Evolutionary conservation across 805 yeast genomes (phyloP), one percentile per base, ranked within the genome.

Genomic region (Zygotorulaspora danielsina): DNA sequence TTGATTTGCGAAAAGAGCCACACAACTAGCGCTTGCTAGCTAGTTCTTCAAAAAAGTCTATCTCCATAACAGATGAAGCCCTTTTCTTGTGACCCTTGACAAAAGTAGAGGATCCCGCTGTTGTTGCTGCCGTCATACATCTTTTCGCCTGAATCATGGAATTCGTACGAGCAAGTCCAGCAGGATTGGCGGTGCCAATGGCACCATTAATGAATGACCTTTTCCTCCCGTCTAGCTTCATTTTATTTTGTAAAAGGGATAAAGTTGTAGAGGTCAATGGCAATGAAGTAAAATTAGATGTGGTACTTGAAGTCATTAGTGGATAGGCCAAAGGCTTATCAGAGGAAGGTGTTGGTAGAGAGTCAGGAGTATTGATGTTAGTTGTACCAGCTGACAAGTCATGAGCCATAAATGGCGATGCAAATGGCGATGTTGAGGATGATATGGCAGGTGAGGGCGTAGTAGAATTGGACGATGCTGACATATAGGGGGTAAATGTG

Each of bases 191-290:
- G 10, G 9, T 21, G 22, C 25, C 34, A 19, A n/a, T 12, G 18
- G 15, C 18, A 27, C 18, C 31, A 27, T 15, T 27, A 11, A 27
- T 27, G 6, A 27, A 12, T n/a, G 18, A 27, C 18, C 43, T 38
- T 25, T 31, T 38, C 24, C 30, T 32, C 13, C 32, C 41, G 16
- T 36, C 45, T 33, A 36, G 25, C 19, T 40, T 40, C 20, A 38
- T 31, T 35, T 41, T 40, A 35, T 32, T 43, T 19, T 41, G 44
- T 29, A 51, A 22, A 34, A 49, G 42, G 6, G 49, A 36, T 13
- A 54, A 54, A 2, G 57, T 53, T 24, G 56, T 46, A 17, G 59
- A 57, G 9, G 57, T 53, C 27, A 52, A 19, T 21, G 59, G 57
- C 22, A 46, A 27, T 13, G 45, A 34, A 18, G 54, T 25, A 46